Base-by-base conservation (phyloP, 805 yeast genomes). In the Brettanomyces naardenensis region DNA sequence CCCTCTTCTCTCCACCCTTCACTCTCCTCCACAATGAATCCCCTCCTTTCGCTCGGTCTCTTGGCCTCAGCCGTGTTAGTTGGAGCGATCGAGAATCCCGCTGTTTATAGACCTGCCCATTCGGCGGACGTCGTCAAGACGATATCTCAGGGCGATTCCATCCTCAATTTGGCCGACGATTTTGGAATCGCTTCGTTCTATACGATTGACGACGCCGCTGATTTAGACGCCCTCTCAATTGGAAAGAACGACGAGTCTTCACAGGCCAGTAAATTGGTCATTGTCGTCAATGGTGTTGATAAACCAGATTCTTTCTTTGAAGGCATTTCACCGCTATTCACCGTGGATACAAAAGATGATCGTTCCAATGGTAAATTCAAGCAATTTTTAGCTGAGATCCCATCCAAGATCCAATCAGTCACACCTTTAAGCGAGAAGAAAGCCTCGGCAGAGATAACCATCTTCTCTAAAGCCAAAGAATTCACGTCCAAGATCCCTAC, bases 91-190 rank as follows among this genome's bases (percentile, higher is more conserved):
- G 52, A 52, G 25, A 43, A 49, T 26, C 52, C 46, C n/a, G 57
- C 59, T 5, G 56, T 56, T 28, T 55, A 32, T 41, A 50, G 44
- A 46, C 18, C 17, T 15, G 17, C 13, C n/a, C 4, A 18, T 28
- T 15, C 28, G 19, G 28, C n/a, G 4, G 15, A 19, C 27, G 27
- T 33, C 11, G 17, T 26, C 6, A 44, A 51, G 22, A 33, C 45
- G 9, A 40, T 59, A 22, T 44, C 53, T 6, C 50, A 46, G 23
- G 35, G 51, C 19, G 65, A 64, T 35, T 66, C 73, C 3, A 51
- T 62, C 23, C 50, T 64, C 39, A 68, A 66, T 47, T 61, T 72
- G 43, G 68, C 73, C 28, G 74, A 70, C 45, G 63, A 60, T 39
- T 59, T 68, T 37, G 71, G 61, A 18, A 59, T 66, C 19, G 59